These are phyloP conservation scores for Vigna mungo DNA, from an alignment of 306 rosid species.

Conservation along the genomic window DNA sequence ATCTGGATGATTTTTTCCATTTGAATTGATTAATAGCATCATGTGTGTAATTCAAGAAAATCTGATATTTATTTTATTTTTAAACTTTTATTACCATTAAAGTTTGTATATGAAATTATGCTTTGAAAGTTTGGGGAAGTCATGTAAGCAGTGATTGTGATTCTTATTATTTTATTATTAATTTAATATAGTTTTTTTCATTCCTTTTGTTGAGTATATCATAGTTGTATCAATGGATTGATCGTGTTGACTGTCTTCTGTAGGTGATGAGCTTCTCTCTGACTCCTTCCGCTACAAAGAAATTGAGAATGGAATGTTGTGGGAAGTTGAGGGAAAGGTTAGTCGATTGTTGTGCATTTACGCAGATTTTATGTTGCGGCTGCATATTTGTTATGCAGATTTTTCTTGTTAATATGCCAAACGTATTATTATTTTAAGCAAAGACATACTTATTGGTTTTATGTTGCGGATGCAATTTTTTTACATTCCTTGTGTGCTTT, in stretches of 20 bases:
- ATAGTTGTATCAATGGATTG: not conserved
- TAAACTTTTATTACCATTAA: not conserved
- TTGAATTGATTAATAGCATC: not conserved
- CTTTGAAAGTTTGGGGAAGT: not conserved
- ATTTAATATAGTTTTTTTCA: not conserved
- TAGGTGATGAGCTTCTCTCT: constrained; percentile 93
- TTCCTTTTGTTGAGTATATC: not conserved
- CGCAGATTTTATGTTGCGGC: not conserved
- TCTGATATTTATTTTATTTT: constrained; percentile 22
- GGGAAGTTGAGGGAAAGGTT: constrained; percentile 91
- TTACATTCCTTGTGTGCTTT: no score
- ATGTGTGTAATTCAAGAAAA: not conserved
- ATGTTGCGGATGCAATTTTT: no score
- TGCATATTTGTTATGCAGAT: not conserved
- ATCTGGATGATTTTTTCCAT: constrained; percentile 1
- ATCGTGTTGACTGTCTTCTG: not conserved
- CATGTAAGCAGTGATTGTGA: not conserved
- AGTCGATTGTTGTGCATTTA: constrained; percentile 1
- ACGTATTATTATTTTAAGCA: not conserved
- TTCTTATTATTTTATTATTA: not conserved
- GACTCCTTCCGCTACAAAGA: constrained; percentile 74
- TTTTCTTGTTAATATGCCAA: not conserved
- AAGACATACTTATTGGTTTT: no score
- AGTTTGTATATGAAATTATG: not conserved
- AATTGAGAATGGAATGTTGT: constrained; percentile 66